Evolutionary conservation across 371 early-diverging fungal species (phyloP).

Genomic region (Lichtheimia ornata): DNA sequence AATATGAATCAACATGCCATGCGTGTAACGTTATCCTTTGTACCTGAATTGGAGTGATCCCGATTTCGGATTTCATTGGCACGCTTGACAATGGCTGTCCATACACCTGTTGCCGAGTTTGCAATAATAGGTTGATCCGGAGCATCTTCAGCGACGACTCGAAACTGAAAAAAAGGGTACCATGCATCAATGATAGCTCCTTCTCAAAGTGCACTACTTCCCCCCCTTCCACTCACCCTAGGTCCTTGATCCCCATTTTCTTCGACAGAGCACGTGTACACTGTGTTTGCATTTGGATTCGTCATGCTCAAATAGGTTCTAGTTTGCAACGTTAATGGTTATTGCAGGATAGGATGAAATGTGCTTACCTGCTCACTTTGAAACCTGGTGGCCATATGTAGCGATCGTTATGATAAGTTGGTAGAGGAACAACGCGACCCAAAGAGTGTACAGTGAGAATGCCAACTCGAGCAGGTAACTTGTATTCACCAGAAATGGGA

Average conservation of each 20-base stretch:
- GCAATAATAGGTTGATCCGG: slow-evolving; percentile 67
- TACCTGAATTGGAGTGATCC: slow-evolving; percentile 74
- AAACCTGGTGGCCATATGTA: slow-evolving; percentile 93
- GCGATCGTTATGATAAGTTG: slow-evolving; percentile 83
- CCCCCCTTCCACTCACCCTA: slow-evolving; percentile 16
- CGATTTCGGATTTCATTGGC: slow-evolving; percentile 77
- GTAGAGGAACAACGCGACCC: slow-evolving; percentile 76
- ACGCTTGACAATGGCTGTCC: slow-evolving; percentile 80
- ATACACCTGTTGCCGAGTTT: slow-evolving; percentile 85
- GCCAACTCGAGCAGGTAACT: slow-evolving; percentile 78
- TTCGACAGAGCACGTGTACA: slow-evolving; percentile 73
- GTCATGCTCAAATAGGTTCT: slow-evolving; percentile 76
- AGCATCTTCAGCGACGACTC: slow-evolving; percentile 75
- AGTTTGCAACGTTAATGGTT: not conserved
- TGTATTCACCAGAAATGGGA: slow-evolving; percentile 60
- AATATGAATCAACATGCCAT: not conserved
- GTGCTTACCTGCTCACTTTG: slow-evolving; percentile 51
- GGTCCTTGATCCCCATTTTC: slow-evolving; percentile 83
- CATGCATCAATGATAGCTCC: not conserved
- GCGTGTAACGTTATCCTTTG: too few species aligned
- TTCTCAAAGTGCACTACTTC: not conserved
- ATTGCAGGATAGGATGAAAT: not conserved
- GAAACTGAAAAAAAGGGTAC: slow-evolving; percentile 51
- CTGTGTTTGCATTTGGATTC: slow-evolving; percentile 56
- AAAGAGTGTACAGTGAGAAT: slow-evolving; percentile 73